Evolutionary conservation across 139 green algal genomes (phyloP), one percentile per base, ranked within the genome.

Genomic region (Micromonas commoda): DNA sequence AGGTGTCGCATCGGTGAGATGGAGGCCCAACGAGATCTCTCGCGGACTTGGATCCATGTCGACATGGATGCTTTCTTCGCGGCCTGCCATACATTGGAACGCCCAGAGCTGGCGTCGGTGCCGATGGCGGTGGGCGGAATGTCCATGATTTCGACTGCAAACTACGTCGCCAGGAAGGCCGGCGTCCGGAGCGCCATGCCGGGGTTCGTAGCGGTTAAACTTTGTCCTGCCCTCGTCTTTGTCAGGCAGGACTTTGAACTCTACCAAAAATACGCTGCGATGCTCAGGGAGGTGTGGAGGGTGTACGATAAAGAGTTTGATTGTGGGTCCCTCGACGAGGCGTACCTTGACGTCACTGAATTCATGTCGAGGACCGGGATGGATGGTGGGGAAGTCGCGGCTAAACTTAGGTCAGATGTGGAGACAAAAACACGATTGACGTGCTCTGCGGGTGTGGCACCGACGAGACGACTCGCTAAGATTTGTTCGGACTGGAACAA

Each of bases 1-100:
- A 16, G 16, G 33, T 13, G 5, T 29, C 9, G 45, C 20, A 28
- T 86, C 35, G 73, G 13, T 28, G 71, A 80, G 75, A 76, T 87
- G 53, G 89, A 96, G 80, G 87, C 87, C 0, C 63, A 29, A 0
- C 78, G 91, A 1, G 84, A 85, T 34, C 66, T 87, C 23, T 86
- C 52, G 2, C 85, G 87, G 24, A 86, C 60, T 5, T 87, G 84
- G 87, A 61, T 97, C 29, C 87, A 95, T 77, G 90, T 96, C 0
- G 94, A 98, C 83, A 97, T 98, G 93, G 92, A 97, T 68, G 89
- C 91, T 3, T 97, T 97, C 82, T 97, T 87, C 77, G 90, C 87
- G 2, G 79, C 90, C 9, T 9, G 45, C 9, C 45, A 87, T 38
- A 70, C 34, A 16, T 38, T 83, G 32, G 70, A 76, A 13, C 53